phyloP scores from a whole-genome alignment of 192 early-diverging fungal species.

The Backusella tarrabulga region DNA sequence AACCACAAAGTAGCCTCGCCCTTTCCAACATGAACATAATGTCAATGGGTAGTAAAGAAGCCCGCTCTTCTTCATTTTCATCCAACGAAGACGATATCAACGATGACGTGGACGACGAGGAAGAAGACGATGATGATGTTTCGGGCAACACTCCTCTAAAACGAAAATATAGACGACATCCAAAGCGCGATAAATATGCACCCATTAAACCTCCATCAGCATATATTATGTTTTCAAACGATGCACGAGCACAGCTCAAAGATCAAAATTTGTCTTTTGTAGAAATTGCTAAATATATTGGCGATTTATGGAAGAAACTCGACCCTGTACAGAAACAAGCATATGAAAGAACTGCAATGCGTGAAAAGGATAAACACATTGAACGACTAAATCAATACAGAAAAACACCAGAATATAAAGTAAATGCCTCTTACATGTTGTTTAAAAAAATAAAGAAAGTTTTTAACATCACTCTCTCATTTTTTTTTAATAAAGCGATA shows the following conservation, averaged over 20 bases:
- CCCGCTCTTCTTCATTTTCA: neutral
- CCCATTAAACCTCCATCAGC: conserved; percentile 44
- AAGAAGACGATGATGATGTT: neutral
- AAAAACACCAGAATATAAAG: conserved; percentile 30
- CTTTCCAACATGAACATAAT: neutral
- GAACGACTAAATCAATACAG: conserved; percentile 22
- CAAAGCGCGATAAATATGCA: conserved; percentile 41
- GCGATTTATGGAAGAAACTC: conserved; percentile 42
- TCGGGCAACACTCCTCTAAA: conserved; percentile 8
- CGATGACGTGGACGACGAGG: neutral
- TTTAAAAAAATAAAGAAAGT: neutral
- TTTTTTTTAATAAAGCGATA: conserved; percentile 25
- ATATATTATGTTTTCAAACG: conserved; percentile 44
- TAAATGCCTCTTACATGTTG: neutral
- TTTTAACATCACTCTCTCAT: neutral
- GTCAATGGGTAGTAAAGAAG: neutral
- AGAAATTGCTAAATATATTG: conserved; percentile 40
- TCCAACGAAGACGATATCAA: neutral
- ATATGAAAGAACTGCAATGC: conserved; percentile 29
- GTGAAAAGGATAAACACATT: conserved; percentile 35
- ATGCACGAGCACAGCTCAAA: conserved; percentile 37
- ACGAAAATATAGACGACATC: conserved; percentile 43
- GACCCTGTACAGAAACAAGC: conserved; percentile 24
- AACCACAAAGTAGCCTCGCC: neutral
- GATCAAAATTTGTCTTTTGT: conserved; percentile 35